A percentile compares a stretch with the other conserved stretches of the same genome.
Evolutionary conservation across 257 asterid genomes (phyloP).

Genomic region (Solanum pimpinellifolium): DNA sequence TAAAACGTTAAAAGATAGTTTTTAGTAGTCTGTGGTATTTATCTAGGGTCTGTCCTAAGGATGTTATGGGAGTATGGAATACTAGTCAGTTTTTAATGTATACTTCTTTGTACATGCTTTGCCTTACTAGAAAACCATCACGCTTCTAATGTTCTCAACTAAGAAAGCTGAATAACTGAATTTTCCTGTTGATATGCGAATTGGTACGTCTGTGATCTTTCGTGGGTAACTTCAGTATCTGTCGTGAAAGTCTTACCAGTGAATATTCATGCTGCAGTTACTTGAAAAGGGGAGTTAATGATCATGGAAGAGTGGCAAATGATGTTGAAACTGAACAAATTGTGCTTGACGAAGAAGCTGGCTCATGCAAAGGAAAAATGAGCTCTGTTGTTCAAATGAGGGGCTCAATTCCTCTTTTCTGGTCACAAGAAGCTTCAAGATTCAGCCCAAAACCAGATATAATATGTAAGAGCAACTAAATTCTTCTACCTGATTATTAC

Average conservation of each 20-base stretch:
- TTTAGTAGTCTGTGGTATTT: not conserved
- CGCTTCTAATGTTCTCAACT: not conserved
- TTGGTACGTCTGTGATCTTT: not conserved
- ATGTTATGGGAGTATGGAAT: not conserved
- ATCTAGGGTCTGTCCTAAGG: not conserved
- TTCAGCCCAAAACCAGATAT: conserved; percentile 99
- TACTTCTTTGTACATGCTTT: not conserved
- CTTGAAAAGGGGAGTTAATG: conserved; percentile 96
- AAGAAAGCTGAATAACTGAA: not conserved
- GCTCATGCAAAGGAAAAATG: conserved; percentile 91
- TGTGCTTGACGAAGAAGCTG: conserved; percentile 96
- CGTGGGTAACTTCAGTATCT: not conserved
- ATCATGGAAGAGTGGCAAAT: conserved; percentile 96
- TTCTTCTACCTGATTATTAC: not conserved
- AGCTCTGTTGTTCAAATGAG: conserved; percentile 99
- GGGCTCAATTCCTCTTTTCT: conserved; percentile 99
- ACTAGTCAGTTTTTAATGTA: not conserved
- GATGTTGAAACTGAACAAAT: conserved; percentile 99
- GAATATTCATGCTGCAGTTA: conserved; percentile 42
- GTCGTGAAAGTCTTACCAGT: not conserved
- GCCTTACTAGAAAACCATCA: not conserved
- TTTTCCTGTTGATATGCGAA: not conserved
- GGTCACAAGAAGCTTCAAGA: conserved; percentile 99
- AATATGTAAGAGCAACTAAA: conserved; percentile 51
- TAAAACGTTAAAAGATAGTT: not conserved